A percentile compares a stretch with the other conserved stretches of the same genome.
Conservation (phyloP, 371 early-diverging fungal genomes). For the Massospora cicadina region DNA sequence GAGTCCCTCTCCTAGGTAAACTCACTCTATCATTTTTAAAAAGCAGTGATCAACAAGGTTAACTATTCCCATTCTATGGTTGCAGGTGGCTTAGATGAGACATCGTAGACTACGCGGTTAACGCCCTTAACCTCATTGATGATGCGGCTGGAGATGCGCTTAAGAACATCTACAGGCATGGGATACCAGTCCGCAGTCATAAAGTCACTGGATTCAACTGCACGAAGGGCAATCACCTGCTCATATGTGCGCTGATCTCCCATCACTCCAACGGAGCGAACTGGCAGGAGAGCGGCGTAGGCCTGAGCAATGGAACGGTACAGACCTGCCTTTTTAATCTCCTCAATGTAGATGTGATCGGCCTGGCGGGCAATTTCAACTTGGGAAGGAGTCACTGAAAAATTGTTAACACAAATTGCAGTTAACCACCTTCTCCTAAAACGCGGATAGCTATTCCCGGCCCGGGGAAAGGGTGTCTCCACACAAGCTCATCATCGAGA, state of each 20-base stretch:
- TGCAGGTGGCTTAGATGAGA: slow-evolving; percentile 87
- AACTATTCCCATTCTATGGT: slow-evolving; percentile 85
- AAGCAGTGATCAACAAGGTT: neutral
- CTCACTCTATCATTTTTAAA: no score
- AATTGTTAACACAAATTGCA: neutral
- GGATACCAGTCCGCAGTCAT: slow-evolving; percentile 94
- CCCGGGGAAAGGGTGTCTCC: slow-evolving; percentile 98
- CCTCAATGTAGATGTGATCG: slow-evolving; percentile 92
- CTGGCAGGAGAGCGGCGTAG: slow-evolving; percentile 85
- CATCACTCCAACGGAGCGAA: slow-evolving; percentile 95
- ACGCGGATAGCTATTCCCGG: slow-evolving; percentile 96
- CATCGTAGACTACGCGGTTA: slow-evolving; percentile 92
- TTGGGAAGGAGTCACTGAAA: slow-evolving; percentile 62
- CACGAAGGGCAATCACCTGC: slow-evolving; percentile 91
- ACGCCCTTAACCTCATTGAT: slow-evolving; percentile 96
- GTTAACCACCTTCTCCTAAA: slow-evolving; percentile 47
- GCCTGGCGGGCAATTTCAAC: slow-evolving; percentile 86
- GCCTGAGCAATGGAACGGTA: slow-evolving; percentile 95
- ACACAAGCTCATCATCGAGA: slow-evolving; percentile 85
- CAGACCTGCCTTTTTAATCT: slow-evolving; percentile 88
- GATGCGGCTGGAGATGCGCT: slow-evolving; percentile 80
- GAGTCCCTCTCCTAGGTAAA: no score
- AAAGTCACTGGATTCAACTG: slow-evolving; percentile 89
- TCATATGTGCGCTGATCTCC: slow-evolving; percentile 96
- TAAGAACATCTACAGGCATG: slow-evolving; percentile 68